Evolutionary conservation across 805 yeast species (phyloP).

Genomic region (Tetrapisispora phaffii): DNA sequence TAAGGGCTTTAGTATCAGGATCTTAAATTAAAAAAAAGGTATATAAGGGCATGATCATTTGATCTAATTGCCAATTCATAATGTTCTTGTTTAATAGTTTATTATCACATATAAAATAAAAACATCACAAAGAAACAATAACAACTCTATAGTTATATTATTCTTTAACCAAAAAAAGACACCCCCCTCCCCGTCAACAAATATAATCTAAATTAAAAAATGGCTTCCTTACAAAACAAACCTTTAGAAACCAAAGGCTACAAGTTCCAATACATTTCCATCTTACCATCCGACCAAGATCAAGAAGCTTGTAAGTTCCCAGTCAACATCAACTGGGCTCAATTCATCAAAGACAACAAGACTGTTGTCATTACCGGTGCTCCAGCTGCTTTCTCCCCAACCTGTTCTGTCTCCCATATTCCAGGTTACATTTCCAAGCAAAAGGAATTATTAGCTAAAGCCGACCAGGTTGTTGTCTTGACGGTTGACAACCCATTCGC

Average conservation of each 20-base stretch:
- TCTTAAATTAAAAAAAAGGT: too few relatives aligned
- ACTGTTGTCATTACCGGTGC: constrained; percentile 63
- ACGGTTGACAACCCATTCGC: constrained; percentile 69
- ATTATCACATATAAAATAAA: too few relatives aligned
- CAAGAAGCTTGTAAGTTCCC: constrained; percentile 25
- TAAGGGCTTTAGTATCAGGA: too few relatives aligned
- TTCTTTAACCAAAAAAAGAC: background rate
- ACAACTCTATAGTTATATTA: background rate
- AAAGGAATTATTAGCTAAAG: constrained; percentile 42
- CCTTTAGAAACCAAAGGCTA: constrained; percentile 17
- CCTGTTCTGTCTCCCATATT: constrained; percentile 62
- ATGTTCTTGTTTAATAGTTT: too few relatives aligned
- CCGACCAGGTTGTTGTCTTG: constrained; percentile 52
- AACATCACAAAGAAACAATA: background rate
- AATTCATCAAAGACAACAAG: constrained; percentile 31
- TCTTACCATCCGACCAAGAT: constrained; percentile 20
- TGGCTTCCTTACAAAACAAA: constrained; percentile 18
- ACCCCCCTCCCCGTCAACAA: background rate
- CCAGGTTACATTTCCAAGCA: constrained; percentile 52
- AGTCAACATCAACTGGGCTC: constrained; percentile 18
- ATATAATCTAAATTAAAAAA: constrained; percentile 2
- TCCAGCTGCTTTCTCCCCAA: constrained; percentile 84
- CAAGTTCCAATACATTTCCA: constrained; percentile 27
- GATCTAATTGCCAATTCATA: too few relatives aligned
- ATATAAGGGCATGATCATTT: too few relatives aligned